Evolutionary conservation across 2,329 filamentous ascomycete species (phyloP).

Genomic region (Colletotrichum lentis): DNA sequence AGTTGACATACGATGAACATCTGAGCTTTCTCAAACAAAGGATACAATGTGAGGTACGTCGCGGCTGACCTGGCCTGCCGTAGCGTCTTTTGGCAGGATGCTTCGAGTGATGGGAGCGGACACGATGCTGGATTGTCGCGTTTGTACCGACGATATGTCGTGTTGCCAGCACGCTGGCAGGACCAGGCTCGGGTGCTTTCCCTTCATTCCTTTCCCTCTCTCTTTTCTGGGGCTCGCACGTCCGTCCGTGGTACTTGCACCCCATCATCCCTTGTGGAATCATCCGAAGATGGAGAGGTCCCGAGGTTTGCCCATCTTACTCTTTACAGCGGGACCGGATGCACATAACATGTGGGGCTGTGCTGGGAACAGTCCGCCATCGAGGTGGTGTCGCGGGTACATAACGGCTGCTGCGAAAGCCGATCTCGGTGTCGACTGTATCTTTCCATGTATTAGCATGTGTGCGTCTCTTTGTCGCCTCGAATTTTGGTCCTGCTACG

Average conservation of each 20-base stretch:
- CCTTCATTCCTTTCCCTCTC: too few species aligned
- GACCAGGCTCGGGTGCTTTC: too few species aligned
- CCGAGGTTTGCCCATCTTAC: not conserved
- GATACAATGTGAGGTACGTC: not conserved
- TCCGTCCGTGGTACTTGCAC: not conserved
- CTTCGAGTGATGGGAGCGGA: not conserved
- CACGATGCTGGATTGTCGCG: not conserved
- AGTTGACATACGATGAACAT: not conserved
- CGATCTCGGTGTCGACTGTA: too few species aligned
- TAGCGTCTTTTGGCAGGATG: not conserved
- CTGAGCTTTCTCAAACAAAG: not conserved
- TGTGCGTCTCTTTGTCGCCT: not conserved
- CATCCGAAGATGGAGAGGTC: constrained; percentile 9
- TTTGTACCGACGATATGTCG: not conserved
- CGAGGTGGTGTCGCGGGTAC: not conserved
- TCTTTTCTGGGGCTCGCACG: not conserved
- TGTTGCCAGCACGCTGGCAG: not conserved
- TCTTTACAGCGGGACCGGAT: constrained; percentile 19
- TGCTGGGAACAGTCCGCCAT: not conserved
- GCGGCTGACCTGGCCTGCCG: not conserved
- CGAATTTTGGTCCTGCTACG: too few species aligned
- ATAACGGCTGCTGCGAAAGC: not conserved
- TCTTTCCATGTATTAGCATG: too few species aligned
- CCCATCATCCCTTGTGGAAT: constrained; percentile 7
- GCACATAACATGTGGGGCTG: not conserved